These are phyloP conservation scores for Globisporangium rhizosaccharum DNA, from an alignment of 352 stramenopile species.

Conservation along the genomic window DNA sequence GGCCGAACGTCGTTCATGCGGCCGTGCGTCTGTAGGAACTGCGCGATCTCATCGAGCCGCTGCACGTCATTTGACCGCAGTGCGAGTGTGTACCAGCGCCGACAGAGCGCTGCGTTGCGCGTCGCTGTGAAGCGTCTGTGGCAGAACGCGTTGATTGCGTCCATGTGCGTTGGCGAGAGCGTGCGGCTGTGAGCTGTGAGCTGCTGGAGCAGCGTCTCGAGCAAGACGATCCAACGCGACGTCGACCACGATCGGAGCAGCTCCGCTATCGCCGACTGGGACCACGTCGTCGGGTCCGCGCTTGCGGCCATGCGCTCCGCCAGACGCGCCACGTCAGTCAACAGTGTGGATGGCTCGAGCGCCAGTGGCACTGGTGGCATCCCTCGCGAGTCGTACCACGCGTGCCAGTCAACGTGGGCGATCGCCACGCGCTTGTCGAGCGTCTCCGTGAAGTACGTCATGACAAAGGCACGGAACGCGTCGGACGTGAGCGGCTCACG, in stretches of 20 bases:
- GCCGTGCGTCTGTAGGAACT: background rate
- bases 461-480: background rate
- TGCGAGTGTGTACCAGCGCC: slow-evolving; percentile 50
- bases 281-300: background rate
- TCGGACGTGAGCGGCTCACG: background rate
- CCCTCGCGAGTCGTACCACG: slow-evolving; percentile 68
- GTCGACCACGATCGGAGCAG: slow-evolving; percentile 25
- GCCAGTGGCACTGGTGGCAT: slow-evolving; percentile 50
- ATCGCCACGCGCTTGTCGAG: slow-evolving; percentile 8
- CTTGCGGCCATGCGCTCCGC: background rate
- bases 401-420: slow-evolving; percentile 79
- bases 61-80: slow-evolving; percentile 21
- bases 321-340: background rate
- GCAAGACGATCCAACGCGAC: slow-evolving; percentile 37
- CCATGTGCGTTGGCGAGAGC: slow-evolving; percentile 25
- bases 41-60: background rate
- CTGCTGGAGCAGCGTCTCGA: slow-evolving; percentile 45
- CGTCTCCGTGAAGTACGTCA: background rate
- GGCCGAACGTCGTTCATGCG: background rate
- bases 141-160: background rate
- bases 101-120: slow-evolving; percentile 53
- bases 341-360: slow-evolving; percentile 48
- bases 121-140: slow-evolving; percentile 21
- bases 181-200: slow-evolving; percentile 14
- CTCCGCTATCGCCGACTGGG: background rate